Base-by-base conservation (phyloP, 169 alveolate genomes). In the Fabrea salina region DNA sequence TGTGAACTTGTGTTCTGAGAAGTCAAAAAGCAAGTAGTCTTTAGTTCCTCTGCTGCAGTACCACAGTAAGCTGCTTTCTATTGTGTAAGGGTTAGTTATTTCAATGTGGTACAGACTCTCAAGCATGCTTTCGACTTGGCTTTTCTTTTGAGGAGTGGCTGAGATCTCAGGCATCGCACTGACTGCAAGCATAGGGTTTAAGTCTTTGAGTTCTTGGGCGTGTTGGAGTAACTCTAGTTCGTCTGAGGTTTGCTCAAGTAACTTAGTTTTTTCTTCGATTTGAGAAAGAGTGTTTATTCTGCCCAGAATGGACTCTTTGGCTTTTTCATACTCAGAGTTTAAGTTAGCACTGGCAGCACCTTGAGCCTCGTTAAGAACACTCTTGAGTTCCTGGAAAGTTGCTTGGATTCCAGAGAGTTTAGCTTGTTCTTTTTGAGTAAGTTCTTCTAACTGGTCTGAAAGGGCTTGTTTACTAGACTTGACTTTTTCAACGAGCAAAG, bases 11-110 rank as follows among this genome's bases (percentile, higher is more conserved):
- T 68, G 11, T n/a, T 13, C 44, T 2, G 16, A 25, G 39, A 68
- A 68, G 30, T 68, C 61, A 33, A 41, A 68, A 16, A 32, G 25
- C 19, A 40, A 68, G 30, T n/a, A 43, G 39, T 68, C 78, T 43
- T 19, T 32, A 43, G 44, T 40, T 8, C 78, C 78, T 68, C 78
- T 13, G 3, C 16, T 68, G 19, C 40, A 8, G 35, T 68, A 68
- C 43, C 32, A 50, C 22, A 70, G 67, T 22, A 19, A 16, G 19
- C 41, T 32, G 5, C 56, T 51, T 51, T 51, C 59, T 51, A 51
- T 33, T 1, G 27, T 51, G 19, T 51, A 27, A 3, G 59, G 27
- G 6, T 30, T 51, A 22, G 19, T 51, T 33, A 51, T 51, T 33
- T 51, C 59, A 22, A 51, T 22, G 27, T 22, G 19, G 3, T 33